Evolutionary conservation across 2,329 filamentous ascomycete species (phyloP), one percentile per base, ranked within the genome.

Genomic region (Aspergillus latus): DNA sequence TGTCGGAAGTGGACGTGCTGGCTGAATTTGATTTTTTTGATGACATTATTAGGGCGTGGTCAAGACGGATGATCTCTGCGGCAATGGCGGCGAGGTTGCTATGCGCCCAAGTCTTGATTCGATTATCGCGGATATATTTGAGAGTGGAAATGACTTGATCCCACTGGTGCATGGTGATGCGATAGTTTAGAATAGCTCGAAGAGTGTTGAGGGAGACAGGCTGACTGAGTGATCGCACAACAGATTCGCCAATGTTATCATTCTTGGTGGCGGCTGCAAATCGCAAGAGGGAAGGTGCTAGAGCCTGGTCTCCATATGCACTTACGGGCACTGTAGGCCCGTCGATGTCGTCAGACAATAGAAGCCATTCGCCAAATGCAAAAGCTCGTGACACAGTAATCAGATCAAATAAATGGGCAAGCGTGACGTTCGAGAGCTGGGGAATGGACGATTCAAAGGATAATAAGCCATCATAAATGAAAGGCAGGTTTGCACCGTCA

Each of bases 241-340:
- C 66, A 6, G 63, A 45, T 29, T 69, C 60, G 32, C 67, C 65
- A 21, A 76, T 64, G 4, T 63, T 55, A 6, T 47, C 52, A 58
- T 85, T 78, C 39, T 76, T 70, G 9, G 79, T 78, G 15, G 78
- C 76, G 9, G 77, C 72, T 5, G 82, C 83, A 62, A 83, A 85
- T 15, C 80, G 77, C 34, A 84, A 73, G 29, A 86, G 70, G 0
- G 82, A 77, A 10, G 82, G 78, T 2, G 79, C 75, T 26, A 86
- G 70, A 47, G 71, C 70, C 30, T 76, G 76, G 58, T 82, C 70
- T 2, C 64, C 64, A 61, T 83, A 84, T 28, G 76, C 60, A 16
- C 66, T 64, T 10, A 66, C 62, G 21, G 76, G 69, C 26, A 86
- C 82, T 2, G 81, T 58, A n/a, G 82, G 80, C 0, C 80, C 82